Percentiles rank a stretch among this genome's conserved stretches.
Conservation (phyloP, 345 rosid species). For the Eutrema japonicum region DNA sequence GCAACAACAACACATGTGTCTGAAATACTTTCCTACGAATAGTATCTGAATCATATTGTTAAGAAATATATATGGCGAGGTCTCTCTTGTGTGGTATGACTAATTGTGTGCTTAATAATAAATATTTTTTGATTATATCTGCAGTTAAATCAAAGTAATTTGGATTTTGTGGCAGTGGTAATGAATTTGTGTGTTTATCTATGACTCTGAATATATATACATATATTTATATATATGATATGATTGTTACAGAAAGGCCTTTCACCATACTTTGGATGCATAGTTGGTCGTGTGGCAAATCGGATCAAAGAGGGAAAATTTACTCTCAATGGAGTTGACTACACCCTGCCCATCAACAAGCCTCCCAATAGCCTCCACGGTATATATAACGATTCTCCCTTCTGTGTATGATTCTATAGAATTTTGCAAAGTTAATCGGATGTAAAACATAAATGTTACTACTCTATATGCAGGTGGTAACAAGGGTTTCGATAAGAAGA, state of each 20-base stretch:
- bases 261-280: constrained; percentile 90
- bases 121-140: not conserved
- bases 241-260: constrained; percentile 62
- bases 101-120: not conserved
- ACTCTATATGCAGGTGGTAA: constrained; percentile 64
- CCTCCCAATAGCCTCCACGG: constrained; percentile 98
- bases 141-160: not conserved
- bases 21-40: not conserved
- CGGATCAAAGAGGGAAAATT: constrained; percentile 87
- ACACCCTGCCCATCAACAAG: constrained; percentile 77
- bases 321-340: constrained; percentile 66
- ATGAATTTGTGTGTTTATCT: not conserved
- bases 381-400: constrained; percentile 36
- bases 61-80: not conserved
- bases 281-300: constrained; percentile 95
- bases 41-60: constrained; percentile 7
- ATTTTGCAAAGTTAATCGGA: not conserved
- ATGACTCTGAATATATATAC: constrained; percentile 16
- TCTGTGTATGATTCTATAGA: constrained; percentile 11
- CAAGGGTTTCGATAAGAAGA: constrained; percentile 80
- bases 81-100: not conserved
- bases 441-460: not conserved
- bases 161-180: constrained; percentile 1
- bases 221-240: not conserved
- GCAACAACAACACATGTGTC: constrained; percentile 10